These are phyloP conservation scores for Aspergillus sp. DNA, from an alignment of 2,329 filamentous ascomycete species.

Conservation along the genomic window DNA sequence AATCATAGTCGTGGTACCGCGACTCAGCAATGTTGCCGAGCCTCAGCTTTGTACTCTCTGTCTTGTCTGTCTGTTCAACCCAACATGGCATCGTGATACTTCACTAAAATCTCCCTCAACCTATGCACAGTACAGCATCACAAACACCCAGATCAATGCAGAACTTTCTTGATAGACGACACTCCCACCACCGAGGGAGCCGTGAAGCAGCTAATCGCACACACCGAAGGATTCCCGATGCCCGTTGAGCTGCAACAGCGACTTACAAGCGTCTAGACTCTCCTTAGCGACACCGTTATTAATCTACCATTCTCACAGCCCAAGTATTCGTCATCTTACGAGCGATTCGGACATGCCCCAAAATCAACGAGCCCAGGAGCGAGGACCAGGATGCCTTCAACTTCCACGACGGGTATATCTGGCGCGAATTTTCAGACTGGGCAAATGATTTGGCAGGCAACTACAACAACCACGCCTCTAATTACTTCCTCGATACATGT, in stretches of 20 bases:
- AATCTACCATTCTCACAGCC: background rate
- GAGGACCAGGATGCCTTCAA: background rate
- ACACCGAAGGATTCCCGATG: background rate
- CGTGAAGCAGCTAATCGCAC: background rate
- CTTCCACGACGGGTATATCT: background rate
- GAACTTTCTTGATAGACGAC: background rate
- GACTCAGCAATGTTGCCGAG: no score
- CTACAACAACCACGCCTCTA: background rate
- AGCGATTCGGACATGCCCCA: background rate
- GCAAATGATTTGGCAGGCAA: background rate
- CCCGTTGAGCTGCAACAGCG: background rate
- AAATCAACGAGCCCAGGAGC: background rate
- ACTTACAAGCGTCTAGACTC: background rate
- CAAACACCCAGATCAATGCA: background rate
- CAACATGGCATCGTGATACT: background rate
- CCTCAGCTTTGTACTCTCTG: no score
- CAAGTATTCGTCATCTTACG: background rate
- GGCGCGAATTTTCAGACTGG: background rate
- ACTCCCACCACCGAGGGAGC: background rate
- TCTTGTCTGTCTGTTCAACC: no score
- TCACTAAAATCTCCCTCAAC: background rate
- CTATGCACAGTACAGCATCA: background rate
- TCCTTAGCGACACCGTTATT: background rate
- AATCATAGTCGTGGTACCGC: no score
- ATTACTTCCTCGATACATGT: background rate